Conservation (phyloP, 2,329 filamentous ascomycete genomes). For the Trichoderma aggressivum region DNA sequence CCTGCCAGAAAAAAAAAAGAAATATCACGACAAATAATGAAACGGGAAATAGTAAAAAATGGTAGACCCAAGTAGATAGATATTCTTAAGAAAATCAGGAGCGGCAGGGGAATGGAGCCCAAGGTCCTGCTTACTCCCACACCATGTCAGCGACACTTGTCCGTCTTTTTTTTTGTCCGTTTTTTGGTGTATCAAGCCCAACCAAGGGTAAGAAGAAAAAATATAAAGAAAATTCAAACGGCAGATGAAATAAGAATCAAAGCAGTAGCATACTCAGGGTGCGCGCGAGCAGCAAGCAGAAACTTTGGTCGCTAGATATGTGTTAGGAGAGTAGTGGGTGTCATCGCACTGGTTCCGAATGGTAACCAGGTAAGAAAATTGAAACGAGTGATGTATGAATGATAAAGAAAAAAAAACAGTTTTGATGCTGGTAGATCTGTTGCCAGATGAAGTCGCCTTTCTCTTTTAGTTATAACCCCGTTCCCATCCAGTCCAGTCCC, state of each 20-base stretch:
- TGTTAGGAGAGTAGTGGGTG: neutral
- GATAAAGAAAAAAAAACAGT: conserved; percentile 3
- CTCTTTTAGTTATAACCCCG: conserved; percentile 18
- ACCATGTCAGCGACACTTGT: neutral
- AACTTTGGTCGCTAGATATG: neutral
- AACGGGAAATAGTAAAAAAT: neutral
- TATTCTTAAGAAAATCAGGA: neutral
- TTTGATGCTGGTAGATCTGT: conserved; percentile 32
- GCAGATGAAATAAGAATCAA: neutral
- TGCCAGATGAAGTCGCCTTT: conserved; percentile 31
- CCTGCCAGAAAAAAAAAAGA: neutral
- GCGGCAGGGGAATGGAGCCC: neutral
- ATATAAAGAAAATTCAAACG: conserved; percentile 1
- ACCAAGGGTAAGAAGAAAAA: neutral
- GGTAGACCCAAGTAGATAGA: neutral
- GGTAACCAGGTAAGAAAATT: neutral
- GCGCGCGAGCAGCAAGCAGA: conserved; percentile 10
- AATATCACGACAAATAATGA: neutral
- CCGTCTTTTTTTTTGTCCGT: neutral
- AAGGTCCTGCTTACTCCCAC: neutral
- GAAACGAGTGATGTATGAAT: neutral
- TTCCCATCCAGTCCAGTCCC: conserved; percentile 6
- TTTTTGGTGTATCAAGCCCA: neutral
- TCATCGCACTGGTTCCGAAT: neutral
- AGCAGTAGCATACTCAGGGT: neutral